These are phyloP conservation scores for Lupinus albus DNA, from an alignment of 306 rosid genomes.

Conservation along the genomic window DNA sequence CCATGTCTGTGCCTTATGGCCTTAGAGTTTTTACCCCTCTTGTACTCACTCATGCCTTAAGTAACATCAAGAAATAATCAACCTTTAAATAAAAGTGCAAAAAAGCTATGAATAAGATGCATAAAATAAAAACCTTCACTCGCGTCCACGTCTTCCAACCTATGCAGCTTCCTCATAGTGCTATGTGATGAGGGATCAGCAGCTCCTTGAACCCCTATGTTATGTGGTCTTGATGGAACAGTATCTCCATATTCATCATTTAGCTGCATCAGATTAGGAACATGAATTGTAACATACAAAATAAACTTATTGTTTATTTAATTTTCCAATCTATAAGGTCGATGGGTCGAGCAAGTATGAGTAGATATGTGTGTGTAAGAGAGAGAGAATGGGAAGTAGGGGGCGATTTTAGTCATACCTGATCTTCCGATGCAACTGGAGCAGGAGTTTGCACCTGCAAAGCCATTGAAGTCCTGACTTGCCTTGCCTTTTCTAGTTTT, in stretches of 20 bases:
- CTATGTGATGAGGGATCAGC: constrained; percentile 51
- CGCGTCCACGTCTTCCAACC: constrained; percentile 47
- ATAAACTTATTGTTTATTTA: constrained; percentile 8
- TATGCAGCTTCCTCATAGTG: constrained; percentile 55
- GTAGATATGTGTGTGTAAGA: neutral
- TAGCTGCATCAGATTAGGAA: constrained; percentile 56
- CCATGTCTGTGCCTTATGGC: too few species aligned
- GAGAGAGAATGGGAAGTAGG: neutral
- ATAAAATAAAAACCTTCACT: constrained; percentile 75
- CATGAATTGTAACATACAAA: constrained; percentile 23
- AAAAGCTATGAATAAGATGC: constrained; percentile 31
- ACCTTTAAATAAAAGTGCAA: constrained; percentile 10
- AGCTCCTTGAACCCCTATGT: constrained; percentile 49
- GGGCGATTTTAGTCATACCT: constrained; percentile 59
- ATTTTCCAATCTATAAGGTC: constrained; percentile 19
- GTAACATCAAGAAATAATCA: constrained; percentile 25
- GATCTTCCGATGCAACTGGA: constrained; percentile 58
- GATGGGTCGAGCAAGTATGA: constrained; percentile 4
- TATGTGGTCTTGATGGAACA: constrained; percentile 72
- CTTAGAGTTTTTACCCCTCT: neutral
- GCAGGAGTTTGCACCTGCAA: constrained; percentile 66
- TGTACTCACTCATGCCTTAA: constrained; percentile 3
- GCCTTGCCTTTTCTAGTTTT: constrained; percentile 85
- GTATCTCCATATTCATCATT: constrained; percentile 87
- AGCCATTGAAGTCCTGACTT: constrained; percentile 77